Evolutionary conservation across 148 eudicot species (phyloP).

Genomic region (Fagopyrum homotropicum): DNA sequence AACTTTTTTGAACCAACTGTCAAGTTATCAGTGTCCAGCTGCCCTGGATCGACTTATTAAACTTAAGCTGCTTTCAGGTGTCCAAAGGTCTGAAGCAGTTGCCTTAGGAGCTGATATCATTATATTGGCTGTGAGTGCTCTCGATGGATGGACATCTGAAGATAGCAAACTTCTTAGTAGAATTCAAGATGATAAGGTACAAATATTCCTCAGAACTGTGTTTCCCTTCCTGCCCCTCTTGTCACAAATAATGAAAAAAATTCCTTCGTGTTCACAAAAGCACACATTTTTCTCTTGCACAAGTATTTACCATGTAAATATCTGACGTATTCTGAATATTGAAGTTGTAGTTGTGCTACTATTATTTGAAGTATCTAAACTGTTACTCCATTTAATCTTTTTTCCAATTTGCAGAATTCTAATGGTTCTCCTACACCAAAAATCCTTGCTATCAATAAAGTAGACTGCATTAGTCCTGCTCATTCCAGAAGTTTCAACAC

Average conservation of each 20-base stretch:
- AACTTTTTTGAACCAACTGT: not conserved
- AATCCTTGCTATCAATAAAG: slow-evolving; percentile 82
- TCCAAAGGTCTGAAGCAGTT: slow-evolving; percentile 90
- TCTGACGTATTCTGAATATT: not conserved
- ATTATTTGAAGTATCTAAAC: not conserved
- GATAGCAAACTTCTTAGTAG: slow-evolving; percentile 67
- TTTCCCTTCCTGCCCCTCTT: slow-evolving; percentile 5
- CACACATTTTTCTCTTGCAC: not conserved
- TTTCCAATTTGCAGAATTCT: slow-evolving; percentile 30
- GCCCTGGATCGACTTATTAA: not conserved
- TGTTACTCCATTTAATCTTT: not conserved
- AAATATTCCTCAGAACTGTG: not conserved
- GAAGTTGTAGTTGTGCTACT: not conserved
- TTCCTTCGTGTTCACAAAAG: not conserved
- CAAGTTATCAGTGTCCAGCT: not conserved
- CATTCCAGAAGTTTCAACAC: slow-evolving; percentile 30
- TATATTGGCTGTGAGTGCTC: slow-evolving; percentile 73
- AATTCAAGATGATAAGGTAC: slow-evolving; percentile 62
- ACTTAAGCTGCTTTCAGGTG: slow-evolving; percentile 43
- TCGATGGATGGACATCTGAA: slow-evolving; percentile 86
- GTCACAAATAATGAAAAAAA: not conserved
- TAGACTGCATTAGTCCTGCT: slow-evolving; percentile 56
- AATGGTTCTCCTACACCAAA: slow-evolving; percentile 48
- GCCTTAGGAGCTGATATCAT: slow-evolving; percentile 82
- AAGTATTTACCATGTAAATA: not conserved